Evolutionary conservation across 306 rosid species (phyloP), one percentile per base, ranked within the genome.

Genomic region (Glycine tomentella): DNA sequence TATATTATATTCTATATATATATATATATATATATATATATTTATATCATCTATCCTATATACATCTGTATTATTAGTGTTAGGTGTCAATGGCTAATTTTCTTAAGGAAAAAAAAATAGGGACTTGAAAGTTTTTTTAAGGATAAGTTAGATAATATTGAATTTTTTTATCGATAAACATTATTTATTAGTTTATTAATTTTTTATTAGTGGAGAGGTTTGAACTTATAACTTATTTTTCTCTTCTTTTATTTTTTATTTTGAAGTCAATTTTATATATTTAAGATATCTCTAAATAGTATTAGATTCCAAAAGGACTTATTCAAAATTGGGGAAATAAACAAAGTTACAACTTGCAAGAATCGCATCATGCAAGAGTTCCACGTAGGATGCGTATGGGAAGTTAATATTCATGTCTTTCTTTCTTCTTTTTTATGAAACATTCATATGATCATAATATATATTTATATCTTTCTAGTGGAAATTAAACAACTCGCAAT

Each of bases 241-340:
- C 25, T 20, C 25, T 20, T n/a, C n/a, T 20, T 20, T 20, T 20
- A 20, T 20, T 20, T 20, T 20, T 20, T 20, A 20, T 20, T 20
- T 0, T 20, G 1, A n/a, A n/a, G n/a, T n/a, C n/a, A n/a, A n/a
- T n/a, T n/a, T n/a, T n/a, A n/a, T n/a, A n/a, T n/a, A n/a, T 20
- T 20, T 20, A 20, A 20, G 20, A 20, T 20, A 25, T 25, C 1
- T 25, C 1, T 25, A 25, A 25, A 36, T 20, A 72, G 85, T 12
- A 78, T 87, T 77, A 0, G 87, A 90, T 84, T 80, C 84, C n/a
- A 6, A 16, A 50, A 62, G 14, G 56, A 72, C 53, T 79, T 63
- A 44, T 25, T 69, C 42, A 44, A 5, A 77, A 14, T 74, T 33
- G 16, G 65, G 9, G 70, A 76, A 50, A 56, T 38, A 48, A 49